phyloP scores from a whole-genome alignment of 345 rosid species.

The Cardamine chenopodiifolia region DNA sequence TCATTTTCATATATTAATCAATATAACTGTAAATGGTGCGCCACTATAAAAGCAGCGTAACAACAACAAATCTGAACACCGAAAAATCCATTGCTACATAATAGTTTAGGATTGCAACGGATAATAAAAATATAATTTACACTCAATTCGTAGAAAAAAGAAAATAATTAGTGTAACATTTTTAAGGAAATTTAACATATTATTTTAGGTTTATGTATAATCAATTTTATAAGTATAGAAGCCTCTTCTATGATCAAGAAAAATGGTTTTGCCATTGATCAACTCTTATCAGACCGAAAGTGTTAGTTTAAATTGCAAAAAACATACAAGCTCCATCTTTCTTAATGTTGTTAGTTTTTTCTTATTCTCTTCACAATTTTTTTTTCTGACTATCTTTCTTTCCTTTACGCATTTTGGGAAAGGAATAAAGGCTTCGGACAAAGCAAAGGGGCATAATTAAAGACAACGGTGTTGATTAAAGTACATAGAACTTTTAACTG shows the following conservation, averaged over 20 bases:
- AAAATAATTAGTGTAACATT: too few species aligned
- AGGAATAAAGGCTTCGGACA: conserved; percentile 42
- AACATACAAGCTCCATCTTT: not conserved
- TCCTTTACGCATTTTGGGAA: conserved; percentile 28
- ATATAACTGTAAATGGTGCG: not conserved
- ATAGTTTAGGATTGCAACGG: too few species aligned
- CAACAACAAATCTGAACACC: too few species aligned
- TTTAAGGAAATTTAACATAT: too few species aligned
- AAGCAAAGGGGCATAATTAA: conserved; percentile 24
- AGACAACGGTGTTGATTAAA: conserved; percentile 24
- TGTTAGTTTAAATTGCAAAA: not conserved
- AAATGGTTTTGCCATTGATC: not conserved
- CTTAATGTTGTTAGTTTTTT: not conserved
- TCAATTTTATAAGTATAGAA: too few species aligned
- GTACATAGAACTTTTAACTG: too few species aligned
- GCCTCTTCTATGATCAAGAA: not conserved
- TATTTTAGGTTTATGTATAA: too few species aligned
- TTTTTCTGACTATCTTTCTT: conserved; percentile 5
- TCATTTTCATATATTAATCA: not conserved
- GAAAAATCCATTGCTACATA: too few species aligned
- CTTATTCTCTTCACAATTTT: not conserved
- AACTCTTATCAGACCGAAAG: not conserved
- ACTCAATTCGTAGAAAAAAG: too few species aligned
- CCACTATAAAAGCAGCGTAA: not conserved
- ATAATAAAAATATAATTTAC: too few species aligned